phyloP scores from a whole-genome alignment of 2,329 filamentous ascomycete species.

The Domatiomyces globalis region DNA sequence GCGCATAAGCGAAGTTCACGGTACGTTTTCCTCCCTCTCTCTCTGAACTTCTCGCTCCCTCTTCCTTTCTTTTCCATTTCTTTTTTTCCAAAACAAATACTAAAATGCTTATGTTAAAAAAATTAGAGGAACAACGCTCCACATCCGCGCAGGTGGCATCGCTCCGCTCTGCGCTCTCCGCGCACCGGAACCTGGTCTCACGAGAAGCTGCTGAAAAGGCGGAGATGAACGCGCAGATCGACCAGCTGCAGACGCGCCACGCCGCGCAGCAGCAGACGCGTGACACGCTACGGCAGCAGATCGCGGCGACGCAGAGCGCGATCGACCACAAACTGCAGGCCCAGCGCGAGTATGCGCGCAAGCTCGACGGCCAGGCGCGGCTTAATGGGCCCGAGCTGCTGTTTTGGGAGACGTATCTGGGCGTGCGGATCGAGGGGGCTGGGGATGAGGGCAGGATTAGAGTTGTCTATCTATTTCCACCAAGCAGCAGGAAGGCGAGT shows the following conservation, averaged over 20 bases:
- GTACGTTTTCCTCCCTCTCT: constrained; percentile 34
- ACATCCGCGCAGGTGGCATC: constrained; percentile 54
- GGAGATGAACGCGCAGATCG: constrained; percentile 48
- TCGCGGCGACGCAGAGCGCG: constrained; percentile 35
- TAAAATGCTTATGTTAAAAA: neutral
- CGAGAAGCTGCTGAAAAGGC: constrained; percentile 36
- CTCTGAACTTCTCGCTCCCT: no score
- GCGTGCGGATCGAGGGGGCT: constrained; percentile 76
- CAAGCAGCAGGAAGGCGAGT: constrained; percentile 43
- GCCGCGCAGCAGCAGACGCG: constrained; percentile 41
- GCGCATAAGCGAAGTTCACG: constrained; percentile 77
- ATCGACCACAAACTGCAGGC: constrained; percentile 33
- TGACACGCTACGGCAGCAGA: constrained; percentile 42
- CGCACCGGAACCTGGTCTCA: constrained; percentile 12
- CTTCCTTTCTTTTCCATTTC: neutral
- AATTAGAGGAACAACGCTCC: constrained; percentile 63
- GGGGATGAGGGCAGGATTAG: constrained; percentile 73
- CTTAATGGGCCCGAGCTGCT: constrained; percentile 88
- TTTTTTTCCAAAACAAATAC: neutral
- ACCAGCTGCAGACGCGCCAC: constrained; percentile 41
- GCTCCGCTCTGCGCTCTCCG: constrained; percentile 31
- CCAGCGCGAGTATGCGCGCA: constrained; percentile 42
- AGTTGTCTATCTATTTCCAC: constrained; percentile 76
- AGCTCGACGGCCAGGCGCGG: constrained; percentile 67
- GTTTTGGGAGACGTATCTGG: constrained; percentile 89